Percentiles rank a stretch among this genome's conserved stretches.
Conservation (phyloP, 2,329 filamentous ascomycete genomes). For the Ustilaginoidea virens region DNA sequence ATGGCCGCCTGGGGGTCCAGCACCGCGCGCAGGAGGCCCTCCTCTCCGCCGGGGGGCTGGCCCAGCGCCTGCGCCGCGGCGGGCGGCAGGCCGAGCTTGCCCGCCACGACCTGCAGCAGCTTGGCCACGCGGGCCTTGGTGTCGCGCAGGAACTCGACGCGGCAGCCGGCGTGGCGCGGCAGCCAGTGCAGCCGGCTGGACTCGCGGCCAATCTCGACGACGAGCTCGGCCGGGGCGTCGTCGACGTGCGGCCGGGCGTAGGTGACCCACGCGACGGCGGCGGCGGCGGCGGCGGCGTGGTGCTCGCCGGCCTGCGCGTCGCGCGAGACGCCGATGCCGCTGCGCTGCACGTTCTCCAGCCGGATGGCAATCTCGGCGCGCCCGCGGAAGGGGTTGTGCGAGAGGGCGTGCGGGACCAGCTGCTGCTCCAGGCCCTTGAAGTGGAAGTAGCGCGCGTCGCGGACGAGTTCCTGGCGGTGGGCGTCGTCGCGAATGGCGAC, state of each 20-base stretch:
- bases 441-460: conserved; percentile 86
- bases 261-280: conserved; percentile 39
- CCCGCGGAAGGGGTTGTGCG: conserved; percentile 54
- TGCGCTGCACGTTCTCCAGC: conserved; percentile 78
- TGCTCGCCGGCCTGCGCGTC: conserved; percentile 1
- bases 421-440: conserved; percentile 83
- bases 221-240: conserved; percentile 52
- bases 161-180: conserved; percentile 16
- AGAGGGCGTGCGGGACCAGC: conserved; percentile 62
- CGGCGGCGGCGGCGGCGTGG: conserved; percentile 14
- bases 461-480: conserved; percentile 62
- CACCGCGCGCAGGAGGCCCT: conserved; percentile 51
- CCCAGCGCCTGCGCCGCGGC: conserved; percentile 48
- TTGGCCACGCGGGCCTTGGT: conserved; percentile 55
- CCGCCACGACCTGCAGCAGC: conserved; percentile 66
- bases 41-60: conserved; percentile 54
- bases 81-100: conserved; percentile 56
- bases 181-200: conserved; percentile 40
- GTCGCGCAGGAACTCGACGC: conserved; percentile 61
- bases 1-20: conserved; percentile 46
- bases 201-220: conserved; percentile 66
- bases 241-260: conserved; percentile 85
- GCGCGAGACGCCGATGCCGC: conserved; percentile 59
- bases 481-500: conserved; percentile 59
- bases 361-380: conserved; percentile 64